These are phyloP conservation scores for Pseudomicrostroma phylloplanum DNA, from an alignment of 1,284 basidiomycete genomes.

Conservation along the genomic window DNA sequence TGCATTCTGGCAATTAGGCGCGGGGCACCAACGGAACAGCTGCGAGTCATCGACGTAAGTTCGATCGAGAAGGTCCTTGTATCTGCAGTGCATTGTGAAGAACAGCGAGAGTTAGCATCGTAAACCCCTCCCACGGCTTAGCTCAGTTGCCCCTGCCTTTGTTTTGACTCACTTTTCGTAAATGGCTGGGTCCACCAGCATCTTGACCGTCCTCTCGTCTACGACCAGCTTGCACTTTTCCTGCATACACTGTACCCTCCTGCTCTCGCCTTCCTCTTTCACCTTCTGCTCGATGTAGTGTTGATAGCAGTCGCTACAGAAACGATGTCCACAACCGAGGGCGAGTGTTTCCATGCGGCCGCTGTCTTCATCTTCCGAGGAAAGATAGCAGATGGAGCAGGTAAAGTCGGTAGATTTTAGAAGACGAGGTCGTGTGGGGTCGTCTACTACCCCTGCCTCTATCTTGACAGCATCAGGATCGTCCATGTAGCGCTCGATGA, in stretches of 20 bases:
- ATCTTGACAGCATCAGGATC: conserved; percentile 36
- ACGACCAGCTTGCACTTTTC: conserved; percentile 75
- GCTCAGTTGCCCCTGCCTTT: background rate
- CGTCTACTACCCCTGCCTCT: conserved; percentile 43
- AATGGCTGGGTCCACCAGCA: conserved; percentile 16
- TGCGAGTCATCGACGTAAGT: conserved; percentile 82
- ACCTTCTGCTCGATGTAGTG: conserved; percentile 81
- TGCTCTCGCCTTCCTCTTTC: conserved; percentile 78
- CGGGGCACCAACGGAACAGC: conserved; percentile 84
- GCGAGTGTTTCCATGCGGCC: conserved; percentile 37
- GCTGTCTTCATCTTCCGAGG: conserved; percentile 34
- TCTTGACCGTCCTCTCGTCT: conserved; percentile 41
- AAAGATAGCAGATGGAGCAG: conserved; percentile 43
- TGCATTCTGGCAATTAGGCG: conserved; percentile 63
- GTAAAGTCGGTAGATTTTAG: conserved; percentile 32
- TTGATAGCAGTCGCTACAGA: conserved; percentile 66
- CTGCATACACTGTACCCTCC: conserved; percentile 82
- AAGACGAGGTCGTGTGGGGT: conserved; percentile 29
- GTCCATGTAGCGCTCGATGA: conserved; percentile 55
- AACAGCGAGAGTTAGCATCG: conserved; percentile 2
- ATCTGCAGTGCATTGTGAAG: conserved; percentile 55
- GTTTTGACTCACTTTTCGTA: conserved; percentile 13
- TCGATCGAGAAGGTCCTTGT: conserved; percentile 77
- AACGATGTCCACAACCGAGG: conserved; percentile 45
- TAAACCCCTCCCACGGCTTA: background rate